These are phyloP conservation scores for Lactifluus volemus DNA, from an alignment of 768 basidiomycete species.

Conservation along the genomic window DNA sequence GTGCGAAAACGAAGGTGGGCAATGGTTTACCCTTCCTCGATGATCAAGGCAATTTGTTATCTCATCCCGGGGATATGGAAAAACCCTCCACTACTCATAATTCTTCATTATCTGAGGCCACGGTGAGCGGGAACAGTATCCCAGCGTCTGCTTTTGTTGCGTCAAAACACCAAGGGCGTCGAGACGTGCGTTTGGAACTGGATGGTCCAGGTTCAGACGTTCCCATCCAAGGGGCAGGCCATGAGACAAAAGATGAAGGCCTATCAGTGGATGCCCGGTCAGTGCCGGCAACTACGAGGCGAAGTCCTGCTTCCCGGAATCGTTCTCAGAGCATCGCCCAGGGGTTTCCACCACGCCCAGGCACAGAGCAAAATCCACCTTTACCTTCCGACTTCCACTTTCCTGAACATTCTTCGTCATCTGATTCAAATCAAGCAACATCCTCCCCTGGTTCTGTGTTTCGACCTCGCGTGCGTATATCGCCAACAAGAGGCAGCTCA, in stretches of 20 bases:
- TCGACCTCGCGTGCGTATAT: conserved; percentile 1
- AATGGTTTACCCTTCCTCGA: neutral
- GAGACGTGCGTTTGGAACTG: conserved; percentile 1
- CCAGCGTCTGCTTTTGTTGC: neutral
- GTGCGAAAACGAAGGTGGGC: conserved; percentile 1
- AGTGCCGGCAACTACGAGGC: neutral
- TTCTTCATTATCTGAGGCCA: neutral
- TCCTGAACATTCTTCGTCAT: conserved; percentile 25
- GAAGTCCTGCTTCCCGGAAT: conserved; percentile 6
- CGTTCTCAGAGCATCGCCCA: conserved; percentile 10
- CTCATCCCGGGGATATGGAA: neutral
- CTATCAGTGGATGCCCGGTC: neutral
- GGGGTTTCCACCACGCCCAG: neutral
- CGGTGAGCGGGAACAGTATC: neutral
- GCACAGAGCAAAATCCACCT: neutral
- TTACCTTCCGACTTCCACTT: conserved; percentile 29
- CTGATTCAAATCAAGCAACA: neutral
- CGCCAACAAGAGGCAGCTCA: conserved; percentile 7
- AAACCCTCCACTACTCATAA: neutral
- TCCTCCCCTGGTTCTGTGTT: neutral
- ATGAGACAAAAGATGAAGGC: conserved; percentile 1
- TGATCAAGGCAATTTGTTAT: neutral
- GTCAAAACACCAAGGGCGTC: neutral
- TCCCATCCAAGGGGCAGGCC: neutral
- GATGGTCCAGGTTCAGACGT: neutral